phyloP scores from a whole-genome alignment of 2,329 filamentous ascomycete species.

The Cladosporium sp. region DNA sequence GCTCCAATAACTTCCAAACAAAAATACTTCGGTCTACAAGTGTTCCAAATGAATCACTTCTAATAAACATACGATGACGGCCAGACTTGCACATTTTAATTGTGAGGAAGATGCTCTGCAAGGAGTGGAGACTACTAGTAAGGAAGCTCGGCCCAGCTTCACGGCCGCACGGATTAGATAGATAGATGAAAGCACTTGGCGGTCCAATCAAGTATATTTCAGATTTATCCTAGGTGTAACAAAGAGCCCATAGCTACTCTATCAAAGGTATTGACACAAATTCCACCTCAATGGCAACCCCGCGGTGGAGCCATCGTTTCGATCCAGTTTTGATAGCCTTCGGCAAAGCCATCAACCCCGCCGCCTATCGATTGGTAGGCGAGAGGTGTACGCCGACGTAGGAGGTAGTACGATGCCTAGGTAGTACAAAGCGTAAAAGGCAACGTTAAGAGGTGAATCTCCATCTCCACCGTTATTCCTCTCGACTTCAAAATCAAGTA shows the following conservation, averaged over 20 bases:
- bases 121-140: background rate
- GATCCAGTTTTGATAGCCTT: slow-evolving; percentile 11
- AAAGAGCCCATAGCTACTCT: background rate
- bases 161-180: background rate
- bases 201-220: background rate
- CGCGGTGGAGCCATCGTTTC: background rate
- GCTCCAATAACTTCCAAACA: background rate
- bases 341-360: slow-evolving; percentile 4
- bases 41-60: background rate
- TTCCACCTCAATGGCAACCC: background rate
- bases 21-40: background rate
- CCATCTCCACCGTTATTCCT: background rate
- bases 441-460: background rate
- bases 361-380: slow-evolving; percentile 9
- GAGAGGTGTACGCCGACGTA: slow-evolving; percentile 3
- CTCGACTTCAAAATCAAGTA: background rate
- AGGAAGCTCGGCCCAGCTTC: background rate
- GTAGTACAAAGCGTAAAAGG: background rate
- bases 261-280: background rate
- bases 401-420: background rate
- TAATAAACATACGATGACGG: background rate
- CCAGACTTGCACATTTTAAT: background rate
- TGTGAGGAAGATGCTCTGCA: background rate
- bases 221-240: background rate
- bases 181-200: background rate